Conservation (phyloP, 225 moss, liverwort and hornwort genomes). For the Physcomitrium patens region DNA sequence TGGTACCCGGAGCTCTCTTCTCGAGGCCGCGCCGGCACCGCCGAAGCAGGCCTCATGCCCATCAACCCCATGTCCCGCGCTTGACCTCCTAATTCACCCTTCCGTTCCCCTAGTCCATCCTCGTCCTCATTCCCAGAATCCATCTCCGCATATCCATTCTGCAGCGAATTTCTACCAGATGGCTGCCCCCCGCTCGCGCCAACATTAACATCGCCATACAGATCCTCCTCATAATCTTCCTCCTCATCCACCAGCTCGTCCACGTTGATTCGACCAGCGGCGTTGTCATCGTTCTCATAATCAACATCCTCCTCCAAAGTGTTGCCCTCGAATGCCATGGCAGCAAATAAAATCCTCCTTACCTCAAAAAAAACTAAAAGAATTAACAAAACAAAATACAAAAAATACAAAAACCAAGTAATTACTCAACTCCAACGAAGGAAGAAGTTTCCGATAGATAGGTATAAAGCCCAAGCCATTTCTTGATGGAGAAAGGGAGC, state of each 20-base stretch:
- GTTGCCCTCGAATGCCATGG: slow-evolving; percentile 80
- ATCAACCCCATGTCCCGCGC: slow-evolving; percentile 20
- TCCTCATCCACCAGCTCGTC: slow-evolving; percentile 73
- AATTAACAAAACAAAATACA: too few species aligned
- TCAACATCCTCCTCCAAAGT: slow-evolving; percentile 92
- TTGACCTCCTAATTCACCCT: slow-evolving; percentile 19
- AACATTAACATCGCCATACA: slow-evolving; percentile 91
- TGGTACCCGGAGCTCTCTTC: slow-evolving; percentile 39
- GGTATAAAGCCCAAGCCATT: too few species aligned
- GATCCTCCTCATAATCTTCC: slow-evolving; percentile 92
- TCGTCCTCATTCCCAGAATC: slow-evolving; percentile 47
- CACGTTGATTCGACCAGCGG: slow-evolving; percentile 57
- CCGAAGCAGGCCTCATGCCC: background rate
- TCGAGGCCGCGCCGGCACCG: background rate
- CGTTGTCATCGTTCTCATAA: slow-evolving; percentile 90
- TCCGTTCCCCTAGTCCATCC: slow-evolving; percentile 26
- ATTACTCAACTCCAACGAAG: too few species aligned
- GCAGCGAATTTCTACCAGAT: slow-evolving; percentile 29
- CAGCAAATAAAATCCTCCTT: background rate
- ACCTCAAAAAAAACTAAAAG: too few species aligned
- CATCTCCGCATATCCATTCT: slow-evolving; percentile 51
- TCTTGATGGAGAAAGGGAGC: too few species aligned
- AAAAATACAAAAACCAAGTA: too few species aligned
- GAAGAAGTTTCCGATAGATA: too few species aligned
- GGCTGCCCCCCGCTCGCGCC: slow-evolving; percentile 54